Percentiles rank a stretch among this genome's conserved stretches.
phyloP scores from a whole-genome alignment of 257 asterid genomes.

The Solanum pennellii region DNA sequence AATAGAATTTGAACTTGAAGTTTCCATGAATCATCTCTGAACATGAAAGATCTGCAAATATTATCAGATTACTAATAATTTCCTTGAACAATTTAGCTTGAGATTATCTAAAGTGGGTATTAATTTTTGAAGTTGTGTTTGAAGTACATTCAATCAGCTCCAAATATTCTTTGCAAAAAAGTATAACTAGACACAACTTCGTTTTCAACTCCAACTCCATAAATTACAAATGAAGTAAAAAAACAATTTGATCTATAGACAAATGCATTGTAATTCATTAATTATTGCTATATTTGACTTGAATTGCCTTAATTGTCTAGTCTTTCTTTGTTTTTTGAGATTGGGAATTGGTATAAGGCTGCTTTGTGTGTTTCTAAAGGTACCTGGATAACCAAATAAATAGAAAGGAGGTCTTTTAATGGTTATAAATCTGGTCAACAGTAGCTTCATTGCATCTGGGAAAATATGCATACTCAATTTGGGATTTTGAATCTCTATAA shows the following conservation, averaged over 20 bases:
- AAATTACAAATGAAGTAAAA: not conserved
- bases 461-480: not conserved
- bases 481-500: not conserved
- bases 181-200: not conserved
- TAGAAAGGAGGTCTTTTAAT: not conserved
- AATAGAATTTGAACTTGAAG: not conserved
- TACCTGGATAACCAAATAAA: no score
- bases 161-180: not conserved
- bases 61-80: not conserved
- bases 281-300: not conserved
- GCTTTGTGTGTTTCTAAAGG: not conserved
- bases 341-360: not conserved
- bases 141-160: not conserved
- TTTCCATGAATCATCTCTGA: not conserved
- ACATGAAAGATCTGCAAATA: not conserved
- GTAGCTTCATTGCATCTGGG: not conserved
- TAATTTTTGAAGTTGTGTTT: not conserved
- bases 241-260: not conserved
- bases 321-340: not conserved
- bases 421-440: not conserved
- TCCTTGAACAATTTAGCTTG: not conserved
- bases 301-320: not conserved
- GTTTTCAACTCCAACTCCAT: not conserved
- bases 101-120: not conserved
- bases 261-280: not conserved